phyloP scores from a whole-genome alignment of 1,139 yeast species.

The Geotrichum restrictum region DNA sequence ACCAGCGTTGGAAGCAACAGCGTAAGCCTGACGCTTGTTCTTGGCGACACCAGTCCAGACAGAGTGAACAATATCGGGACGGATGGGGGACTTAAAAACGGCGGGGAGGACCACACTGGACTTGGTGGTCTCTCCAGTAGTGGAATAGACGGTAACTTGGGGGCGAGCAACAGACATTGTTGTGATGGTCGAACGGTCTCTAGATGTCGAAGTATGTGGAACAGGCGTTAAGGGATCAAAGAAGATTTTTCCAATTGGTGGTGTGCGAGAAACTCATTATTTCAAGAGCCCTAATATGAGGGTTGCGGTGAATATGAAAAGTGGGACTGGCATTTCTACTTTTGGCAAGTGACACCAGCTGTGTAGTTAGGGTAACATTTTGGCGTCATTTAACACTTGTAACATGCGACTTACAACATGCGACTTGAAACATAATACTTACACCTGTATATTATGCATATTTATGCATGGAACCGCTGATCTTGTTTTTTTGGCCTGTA shows the following conservation, averaged over 20 bases:
- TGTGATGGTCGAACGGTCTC: slow-evolving; percentile 18
- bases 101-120: slow-evolving; percentile 93
- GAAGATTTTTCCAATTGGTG: not conserved
- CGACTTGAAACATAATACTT: not conserved
- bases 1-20: slow-evolving; percentile 98
- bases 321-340: not conserved
- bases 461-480: not conserved
- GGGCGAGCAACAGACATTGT: slow-evolving; percentile 78
- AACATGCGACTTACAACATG: too few species aligned
- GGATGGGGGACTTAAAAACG: slow-evolving; percentile 98
- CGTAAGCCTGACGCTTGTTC: slow-evolving; percentile 99
- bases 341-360: too few species aligned
- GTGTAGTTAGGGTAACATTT: too few species aligned
- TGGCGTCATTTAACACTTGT: too few species aligned
- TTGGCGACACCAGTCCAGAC: slow-evolving; percentile 98
- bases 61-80: slow-evolving; percentile 98
- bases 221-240: not conserved
- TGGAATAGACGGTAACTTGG: slow-evolving; percentile 91
- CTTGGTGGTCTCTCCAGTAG: slow-evolving; percentile 82
- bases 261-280: not conserved
- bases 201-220: slow-evolving; percentile 7
- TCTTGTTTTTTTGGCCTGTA: not conserved
- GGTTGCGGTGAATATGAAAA: too few species aligned
- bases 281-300: not conserved
- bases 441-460: not conserved